Evolutionary conservation across 148 eudicot species (phyloP).

Genomic region (Linanthus parryae): DNA sequence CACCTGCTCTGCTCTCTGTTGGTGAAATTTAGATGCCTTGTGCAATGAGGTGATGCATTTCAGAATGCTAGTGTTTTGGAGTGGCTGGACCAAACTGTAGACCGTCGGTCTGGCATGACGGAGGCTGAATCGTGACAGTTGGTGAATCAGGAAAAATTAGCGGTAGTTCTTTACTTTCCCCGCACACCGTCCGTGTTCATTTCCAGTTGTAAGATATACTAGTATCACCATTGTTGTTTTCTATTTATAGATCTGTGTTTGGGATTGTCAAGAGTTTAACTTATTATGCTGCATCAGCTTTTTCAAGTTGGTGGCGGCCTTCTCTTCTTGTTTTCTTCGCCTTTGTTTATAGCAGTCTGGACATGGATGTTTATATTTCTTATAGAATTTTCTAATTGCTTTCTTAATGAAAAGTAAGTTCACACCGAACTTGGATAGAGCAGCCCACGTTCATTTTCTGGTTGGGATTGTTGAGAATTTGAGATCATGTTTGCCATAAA

Average conservation of each 20-base stretch:
- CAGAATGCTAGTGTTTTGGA: too few relatives aligned
- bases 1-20: too few relatives aligned
- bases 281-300: too few relatives aligned
- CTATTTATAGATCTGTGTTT: constrained; percentile 3
- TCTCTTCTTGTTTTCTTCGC: background rate
- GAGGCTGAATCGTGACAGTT: constrained; percentile 9
- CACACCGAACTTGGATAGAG: too few relatives aligned
- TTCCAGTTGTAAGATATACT: constrained; percentile 13
- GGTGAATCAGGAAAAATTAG: constrained; percentile 5
- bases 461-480: too few relatives aligned
- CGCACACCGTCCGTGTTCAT: background rate
- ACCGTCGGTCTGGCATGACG: constrained; percentile 1
- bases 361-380: background rate
- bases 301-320: background rate
- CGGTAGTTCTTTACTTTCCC: background rate
- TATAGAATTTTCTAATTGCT: background rate
- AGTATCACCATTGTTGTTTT: background rate
- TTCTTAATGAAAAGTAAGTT: too few relatives aligned
- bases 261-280: constrained; percentile 6
- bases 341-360: background rate
- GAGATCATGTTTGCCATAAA: too few relatives aligned
- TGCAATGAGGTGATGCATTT: too few relatives aligned
- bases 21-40: too few relatives aligned
- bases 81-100: constrained; percentile 1
- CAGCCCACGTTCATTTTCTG: too few relatives aligned